Evolutionary conservation across 139 green algal species (phyloP), one percentile per base, ranked within the genome.

Genomic region (Coccomyxa sp.): DNA sequence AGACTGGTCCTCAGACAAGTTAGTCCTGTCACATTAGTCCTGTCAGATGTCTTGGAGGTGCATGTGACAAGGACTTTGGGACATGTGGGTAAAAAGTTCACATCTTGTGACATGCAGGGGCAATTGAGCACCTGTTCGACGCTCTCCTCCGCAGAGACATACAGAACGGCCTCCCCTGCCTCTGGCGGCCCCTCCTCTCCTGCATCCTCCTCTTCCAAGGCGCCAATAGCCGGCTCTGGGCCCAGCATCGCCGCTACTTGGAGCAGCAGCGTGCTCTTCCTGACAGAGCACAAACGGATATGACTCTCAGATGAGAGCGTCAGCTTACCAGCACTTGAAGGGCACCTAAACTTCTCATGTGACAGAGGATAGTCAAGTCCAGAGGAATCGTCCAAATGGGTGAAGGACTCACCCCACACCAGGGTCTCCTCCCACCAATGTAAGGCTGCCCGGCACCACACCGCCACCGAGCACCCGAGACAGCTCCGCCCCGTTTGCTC

Each of bases 191-290:
- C 79, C 77, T 28, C 79, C 76, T 66, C 58, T 58, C 17, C 66
- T 76, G 59, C 58, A 28, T 59, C 58, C 45, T 78, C 45, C n/a
- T 74, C 60, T 30, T 77, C 71, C 63, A 25, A 11, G 21, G 63
- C 63, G 63, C 63, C 76, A 23, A 12, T 30, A n/a, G 76, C 28
- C 66, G 30, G 21, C 38, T 28, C 30, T 59, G 77, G 10, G 30
- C 30, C n/a, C 57, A 79, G 67, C 76, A 82, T 82, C 14, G 27
- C 80, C 16, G 80, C 80, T 38, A 98, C 87, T 90, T 99, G 96
- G 71, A 99, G 91, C 82, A 98, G 90, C 58, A 99, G 89, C 13
- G 97, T 99, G 79, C 87, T 95, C 85, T 99, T 99, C 83, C 96
- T 96, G 18, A 71, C 63, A 71, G 18, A 71, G 63, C 63, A 71